Evolutionary conservation across 371 early-diverging fungal genomes (phyloP).

Genomic region (Rhizopus sp.): DNA sequence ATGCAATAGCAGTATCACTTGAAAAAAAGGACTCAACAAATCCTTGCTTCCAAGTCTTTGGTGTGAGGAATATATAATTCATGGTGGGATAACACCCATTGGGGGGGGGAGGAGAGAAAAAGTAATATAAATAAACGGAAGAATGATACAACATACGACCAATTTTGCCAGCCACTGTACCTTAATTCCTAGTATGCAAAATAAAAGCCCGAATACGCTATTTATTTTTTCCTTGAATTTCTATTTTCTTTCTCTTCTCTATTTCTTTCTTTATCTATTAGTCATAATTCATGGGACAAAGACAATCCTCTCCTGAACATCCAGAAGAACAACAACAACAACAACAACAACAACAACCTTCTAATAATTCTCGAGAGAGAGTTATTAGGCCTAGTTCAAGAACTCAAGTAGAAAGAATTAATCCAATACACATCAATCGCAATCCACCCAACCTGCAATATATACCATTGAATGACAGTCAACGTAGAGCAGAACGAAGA

Average conservation of each 20-base stretch:
- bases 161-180: background rate
- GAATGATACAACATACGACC: too few relatives aligned
- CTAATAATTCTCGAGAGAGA: conserved; percentile 10
- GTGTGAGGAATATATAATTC: too few relatives aligned
- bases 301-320: conserved; percentile 18
- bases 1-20: too few relatives aligned
- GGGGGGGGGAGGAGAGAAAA: background rate
- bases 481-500: conserved; percentile 20
- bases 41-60: too few relatives aligned
- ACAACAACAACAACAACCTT: conserved; percentile 2
- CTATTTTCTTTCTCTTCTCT: conserved; percentile 2
- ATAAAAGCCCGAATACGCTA: background rate
- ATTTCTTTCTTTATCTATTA: background rate
- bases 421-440: background rate
- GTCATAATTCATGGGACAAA: conserved; percentile 19
- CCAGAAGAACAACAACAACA: conserved; percentile 2
- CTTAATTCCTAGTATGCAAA: background rate
- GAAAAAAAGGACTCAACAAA: too few relatives aligned
- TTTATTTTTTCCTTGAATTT: background rate
- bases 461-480: conserved; percentile 13
- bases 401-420: conserved; percentile 9
- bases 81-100: too few relatives aligned
- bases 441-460: background rate
- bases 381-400: conserved; percentile 13
- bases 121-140: too few relatives aligned